A percentile compares a stretch with the other conserved stretches of the same genome.
These are phyloP conservation scores for Lactarius psammicola DNA, from an alignment of 768 basidiomycete species.

Conservation along the genomic window DNA sequence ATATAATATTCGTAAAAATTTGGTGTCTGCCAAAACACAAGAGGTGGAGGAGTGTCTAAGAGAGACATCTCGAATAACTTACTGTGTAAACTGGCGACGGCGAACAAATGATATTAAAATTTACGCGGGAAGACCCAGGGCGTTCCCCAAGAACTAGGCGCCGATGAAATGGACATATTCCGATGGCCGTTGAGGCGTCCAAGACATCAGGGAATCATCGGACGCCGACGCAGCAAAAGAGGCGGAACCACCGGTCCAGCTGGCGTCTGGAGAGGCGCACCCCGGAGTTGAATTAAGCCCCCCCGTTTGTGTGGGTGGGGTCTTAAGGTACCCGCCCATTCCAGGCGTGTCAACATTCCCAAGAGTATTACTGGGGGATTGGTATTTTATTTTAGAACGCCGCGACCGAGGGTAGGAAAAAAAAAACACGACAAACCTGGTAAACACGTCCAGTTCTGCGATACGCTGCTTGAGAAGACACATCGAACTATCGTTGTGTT, in stretches of 20 bases:
- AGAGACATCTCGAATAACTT: background rate
- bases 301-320: background rate
- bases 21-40: background rate
- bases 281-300: background rate
- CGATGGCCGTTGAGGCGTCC: slow-evolving; percentile 49
- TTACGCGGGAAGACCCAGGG: background rate
- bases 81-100: background rate
- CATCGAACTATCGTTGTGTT: slow-evolving; percentile 36
- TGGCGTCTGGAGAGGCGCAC: background rate
- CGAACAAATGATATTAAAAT: background rate
- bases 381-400: background rate
- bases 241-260: background rate
- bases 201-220: slow-evolving; percentile 62
- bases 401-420: background rate
- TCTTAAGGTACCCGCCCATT: background rate
- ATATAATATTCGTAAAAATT: too few species aligned
- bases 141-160: slow-evolving; percentile 6
- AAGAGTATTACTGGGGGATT: slow-evolving; percentile 1
- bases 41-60: background rate
- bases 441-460: slow-evolving; percentile 48
- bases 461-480: slow-evolving; percentile 48
- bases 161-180: background rate
- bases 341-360: slow-evolving; percentile 3
- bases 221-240: slow-evolving; percentile 23
- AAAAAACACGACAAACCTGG: slow-evolving; percentile 47